Evolutionary conservation across 176 grass and related monocot species (phyloP), one percentile per base, ranked within the genome.

Genomic region (Echinochloa phyllopogon): DNA sequence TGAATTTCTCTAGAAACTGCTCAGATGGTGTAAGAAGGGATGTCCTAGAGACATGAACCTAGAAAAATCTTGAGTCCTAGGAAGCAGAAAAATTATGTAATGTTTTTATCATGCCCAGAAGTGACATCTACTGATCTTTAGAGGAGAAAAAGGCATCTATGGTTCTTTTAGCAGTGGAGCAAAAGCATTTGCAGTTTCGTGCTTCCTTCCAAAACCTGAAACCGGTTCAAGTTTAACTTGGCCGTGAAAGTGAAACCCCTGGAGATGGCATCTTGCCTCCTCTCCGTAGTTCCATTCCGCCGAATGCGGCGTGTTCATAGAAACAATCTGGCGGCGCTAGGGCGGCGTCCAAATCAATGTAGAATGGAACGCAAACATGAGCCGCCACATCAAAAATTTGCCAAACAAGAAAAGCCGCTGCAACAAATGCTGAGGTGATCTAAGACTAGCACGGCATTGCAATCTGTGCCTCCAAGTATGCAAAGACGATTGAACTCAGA

Each of bases 1-100:
- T 40, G 14, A 65, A 58, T 41, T 37, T 87, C 10, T 62, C n/a
- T 11, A 78, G 63, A 51, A 61, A 39, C 75, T 27, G 20, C 33
- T 20, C 5, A 53, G 0, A 2, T 49, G 14, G 47, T 49, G 3
- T 14, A 49, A 49, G 9, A 43, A 58, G 60, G 17, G 17, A 7
- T 4, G 51, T 47, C 36, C 42, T 43, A 29, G 10, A 38, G 72
- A 76, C 60, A 14, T 15, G 37, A 74, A 55, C 62, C 16, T 74
- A 74, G 3, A 15, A 3, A 80, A 74, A 72, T 12, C 77, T 37
- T 65, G 36, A 17, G 5, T 21, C 17, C 4, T 9, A 42, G 72
- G 27, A 27, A 27, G 75, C 8, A 20, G 9, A 25, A 25, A 2
- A 3, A 53, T 33, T 33, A 33, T 33, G 29, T 33, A 33, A 33